Percentiles rank a stretch among this genome's conserved stretches.
Evolutionary conservation across 2,329 filamentous ascomycete genomes (phyloP).

Genomic region (Diaporthe ilicicola): DNA sequence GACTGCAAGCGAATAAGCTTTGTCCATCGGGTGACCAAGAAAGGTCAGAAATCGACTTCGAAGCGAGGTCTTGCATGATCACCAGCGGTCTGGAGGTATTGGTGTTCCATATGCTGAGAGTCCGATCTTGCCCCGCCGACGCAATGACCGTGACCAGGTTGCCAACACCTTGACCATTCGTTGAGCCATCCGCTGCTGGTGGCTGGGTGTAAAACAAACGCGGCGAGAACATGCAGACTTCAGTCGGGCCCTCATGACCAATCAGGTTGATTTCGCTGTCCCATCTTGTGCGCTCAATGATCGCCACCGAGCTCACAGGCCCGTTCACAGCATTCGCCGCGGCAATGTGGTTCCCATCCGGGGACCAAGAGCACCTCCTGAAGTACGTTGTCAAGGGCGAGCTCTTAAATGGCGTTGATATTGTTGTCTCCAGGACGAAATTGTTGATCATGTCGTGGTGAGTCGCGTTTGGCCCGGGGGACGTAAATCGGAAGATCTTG

Average conservation of each 20-base stretch:
- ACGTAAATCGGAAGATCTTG: conserved; percentile 94
- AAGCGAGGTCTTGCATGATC: conserved; percentile 86
- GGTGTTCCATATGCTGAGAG: conserved; percentile 96
- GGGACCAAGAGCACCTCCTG: conserved; percentile 94
- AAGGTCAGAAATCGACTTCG: conserved; percentile 92
- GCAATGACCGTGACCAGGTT: conserved; percentile 89
- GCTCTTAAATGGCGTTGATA: conserved; percentile 84
- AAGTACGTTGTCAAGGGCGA: conserved; percentile 98
- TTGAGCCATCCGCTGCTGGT: conserved; percentile 61
- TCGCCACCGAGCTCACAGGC: conserved; percentile 95
- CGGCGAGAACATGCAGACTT: conserved; percentile 97
- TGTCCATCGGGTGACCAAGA: conserved; percentile 94
- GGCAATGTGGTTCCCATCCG: conserved; percentile 95
- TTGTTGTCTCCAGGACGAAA: conserved; percentile 93
- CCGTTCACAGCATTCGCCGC: conserved; percentile 97
- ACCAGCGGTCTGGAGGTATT: conserved; percentile 91
- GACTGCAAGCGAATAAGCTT: conserved; percentile 83
- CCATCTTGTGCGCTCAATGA: conserved; percentile 91
- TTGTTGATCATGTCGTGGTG: conserved; percentile 97
- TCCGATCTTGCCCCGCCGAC: conserved; percentile 96
- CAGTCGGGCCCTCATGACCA: conserved; percentile 94
- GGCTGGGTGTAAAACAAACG: conserved; percentile 82
- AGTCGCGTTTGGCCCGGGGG: conserved; percentile 88
- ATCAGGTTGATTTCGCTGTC: conserved; percentile 97
- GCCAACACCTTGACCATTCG: conserved; percentile 56